A percentile compares a stretch with the other conserved stretches of the same genome.
Evolutionary conservation across 169 alveolate genomes (phyloP).

Genomic region (Eimeria zaria): DNA sequence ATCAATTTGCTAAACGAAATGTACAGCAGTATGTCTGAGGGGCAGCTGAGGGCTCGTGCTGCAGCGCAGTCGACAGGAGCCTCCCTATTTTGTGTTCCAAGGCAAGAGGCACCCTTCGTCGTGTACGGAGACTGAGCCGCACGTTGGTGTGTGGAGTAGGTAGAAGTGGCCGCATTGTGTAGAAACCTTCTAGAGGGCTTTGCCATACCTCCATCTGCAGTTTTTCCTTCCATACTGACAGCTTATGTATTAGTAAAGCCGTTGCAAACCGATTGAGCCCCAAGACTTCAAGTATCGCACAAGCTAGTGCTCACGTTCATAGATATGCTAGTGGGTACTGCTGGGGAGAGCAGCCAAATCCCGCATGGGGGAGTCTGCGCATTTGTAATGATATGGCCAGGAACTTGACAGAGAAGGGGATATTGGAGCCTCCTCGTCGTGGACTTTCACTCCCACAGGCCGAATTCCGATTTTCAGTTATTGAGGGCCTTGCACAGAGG

Average conservation of each 20-base stretch:
- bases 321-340: background rate
- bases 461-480: background rate
- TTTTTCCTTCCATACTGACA: background rate
- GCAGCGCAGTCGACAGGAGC: background rate
- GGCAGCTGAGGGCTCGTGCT: background rate
- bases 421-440: background rate
- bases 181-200: background rate
- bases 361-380: background rate
- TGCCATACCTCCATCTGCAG: background rate
- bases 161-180: background rate
- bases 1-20: background rate
- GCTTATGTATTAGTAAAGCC: background rate
- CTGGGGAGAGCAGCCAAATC: background rate
- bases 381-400: background rate
- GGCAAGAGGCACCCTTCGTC: background rate
- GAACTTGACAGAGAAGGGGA: background rate
- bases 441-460: background rate
- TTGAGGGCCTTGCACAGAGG: background rate
- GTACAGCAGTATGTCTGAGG: background rate
- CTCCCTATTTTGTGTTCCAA: constrained; percentile 20
- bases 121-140: constrained; percentile 6
- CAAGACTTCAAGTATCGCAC: background rate
- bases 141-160: background rate
- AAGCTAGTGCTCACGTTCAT: background rate
- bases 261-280: background rate